phyloP scores from a whole-genome alignment of 495 filamentous ascomycete species.

The Penicillium lividum region DNA sequence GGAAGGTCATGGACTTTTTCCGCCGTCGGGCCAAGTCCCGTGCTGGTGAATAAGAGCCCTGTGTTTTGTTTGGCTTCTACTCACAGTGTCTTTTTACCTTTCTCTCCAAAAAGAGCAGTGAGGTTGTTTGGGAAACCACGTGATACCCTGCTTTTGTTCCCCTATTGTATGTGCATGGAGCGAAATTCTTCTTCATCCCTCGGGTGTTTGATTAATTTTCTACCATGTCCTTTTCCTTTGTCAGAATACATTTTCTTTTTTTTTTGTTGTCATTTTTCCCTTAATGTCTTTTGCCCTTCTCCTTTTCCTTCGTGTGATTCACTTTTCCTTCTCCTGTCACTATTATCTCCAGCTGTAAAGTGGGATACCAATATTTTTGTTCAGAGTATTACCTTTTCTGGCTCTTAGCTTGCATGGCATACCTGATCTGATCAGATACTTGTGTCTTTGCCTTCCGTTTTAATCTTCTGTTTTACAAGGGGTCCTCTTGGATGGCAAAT shows the following conservation, averaged over 20 bases:
- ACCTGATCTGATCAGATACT: constrained; percentile 1
- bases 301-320: constrained; percentile 24
- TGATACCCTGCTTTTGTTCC: constrained; percentile 49
- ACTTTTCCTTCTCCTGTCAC: constrained; percentile 37
- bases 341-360: constrained; percentile 49
- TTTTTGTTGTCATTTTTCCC: constrained; percentile 1
- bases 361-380: constrained; percentile 25
- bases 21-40: constrained; percentile 78
- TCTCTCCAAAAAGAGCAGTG: constrained; percentile 33
- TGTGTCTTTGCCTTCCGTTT: constrained; percentile 6
- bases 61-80: constrained; percentile 4
- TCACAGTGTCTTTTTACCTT: constrained; percentile 12
- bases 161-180: constrained; percentile 41
- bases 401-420: constrained; percentile 6
- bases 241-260: constrained; percentile 39
- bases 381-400: constrained; percentile 21
- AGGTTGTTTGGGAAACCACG: constrained; percentile 47
- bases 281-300: constrained; percentile 29
- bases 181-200: constrained; percentile 31
- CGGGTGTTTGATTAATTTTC: constrained; percentile 35
- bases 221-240: constrained; percentile 40
- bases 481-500: constrained; percentile 27
- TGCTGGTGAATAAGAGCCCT: constrained; percentile 51
- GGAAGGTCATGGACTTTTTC: constrained; percentile 98
- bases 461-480: constrained; percentile 26